These are phyloP conservation scores for Candida yuanshanica DNA, from an alignment of 805 yeast genomes.

Conservation along the genomic window DNA sequence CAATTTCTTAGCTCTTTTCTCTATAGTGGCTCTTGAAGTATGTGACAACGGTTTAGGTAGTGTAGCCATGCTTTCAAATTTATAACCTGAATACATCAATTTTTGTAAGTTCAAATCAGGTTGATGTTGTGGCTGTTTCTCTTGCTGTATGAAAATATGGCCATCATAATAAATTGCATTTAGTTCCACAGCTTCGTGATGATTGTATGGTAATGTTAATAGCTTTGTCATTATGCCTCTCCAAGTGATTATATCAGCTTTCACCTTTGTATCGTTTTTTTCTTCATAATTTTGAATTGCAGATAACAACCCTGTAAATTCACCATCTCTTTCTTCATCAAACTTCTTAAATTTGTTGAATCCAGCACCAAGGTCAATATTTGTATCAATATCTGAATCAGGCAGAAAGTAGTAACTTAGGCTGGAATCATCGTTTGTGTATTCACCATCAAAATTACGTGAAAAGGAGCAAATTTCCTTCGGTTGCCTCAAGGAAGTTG, in stretches of 20 bases:
- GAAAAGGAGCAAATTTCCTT: conserved; percentile 71
- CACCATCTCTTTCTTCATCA: conserved; percentile 51
- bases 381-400: conserved; percentile 57
- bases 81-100: conserved; percentile 67
- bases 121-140: conserved; percentile 20
- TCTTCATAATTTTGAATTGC: conserved; percentile 56
- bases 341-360: conserved; percentile 49
- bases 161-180: conserved; percentile 71
- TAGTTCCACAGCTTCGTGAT: conserved; percentile 50
- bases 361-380: conserved; percentile 62
- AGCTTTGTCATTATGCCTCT: conserved; percentile 79
- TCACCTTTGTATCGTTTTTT: conserved; percentile 34
- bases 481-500: conserved; percentile 78
- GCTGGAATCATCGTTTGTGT: conserved; percentile 45
- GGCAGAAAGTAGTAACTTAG: conserved; percentile 79
- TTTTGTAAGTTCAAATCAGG: conserved; percentile 28
- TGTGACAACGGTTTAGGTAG: conserved; percentile 71
- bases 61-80: conserved; percentile 78
- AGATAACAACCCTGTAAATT: conserved; percentile 50
- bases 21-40: conserved; percentile 60
- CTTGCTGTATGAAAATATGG: conserved; percentile 55
- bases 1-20: conserved; percentile 49
- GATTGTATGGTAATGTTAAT: conserved; percentile 59
- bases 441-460: conserved; percentile 50
- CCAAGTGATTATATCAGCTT: conserved; percentile 71